Evolutionary conservation across 306 rosid species (phyloP), one percentile per base, ranked within the genome.

Genomic region (Cucumis cinereus): DNA sequence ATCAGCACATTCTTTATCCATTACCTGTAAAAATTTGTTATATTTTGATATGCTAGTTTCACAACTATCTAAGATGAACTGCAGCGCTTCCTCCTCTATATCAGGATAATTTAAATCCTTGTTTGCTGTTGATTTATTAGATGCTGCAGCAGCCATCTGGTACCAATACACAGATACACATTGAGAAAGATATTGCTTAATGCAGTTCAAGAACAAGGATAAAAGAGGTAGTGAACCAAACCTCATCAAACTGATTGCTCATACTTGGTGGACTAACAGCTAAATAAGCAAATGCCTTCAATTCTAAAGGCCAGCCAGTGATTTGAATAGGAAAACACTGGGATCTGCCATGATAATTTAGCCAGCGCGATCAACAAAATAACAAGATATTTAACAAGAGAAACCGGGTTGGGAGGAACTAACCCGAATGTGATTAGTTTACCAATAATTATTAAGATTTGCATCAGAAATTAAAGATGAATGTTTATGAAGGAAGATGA

Each of bases 241-340:
- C 97, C 98, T 94, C 97, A 81, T 86, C 87, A 85, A 91, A 94
- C 71, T 89, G 77, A 30, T 79, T 85, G 78, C 77, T 88, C 96
- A 90, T 87, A 82, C 90, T 91, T 78, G 97, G 84, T 81, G 97
- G 97, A 75, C 97, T 87, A 68, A 89, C 91, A 24, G 88, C 93
- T 81, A 91, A 85, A 85, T 90, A 94, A 81, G 98, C 98, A 78
- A 86, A 94, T 15, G 98, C 97, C 96, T 88, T 89, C 70, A 94
- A 76, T 84, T 94, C 97, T 88, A 78, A 69, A 1, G 98, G 96
- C 97, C 96, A 94, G 71, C 98, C 98, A 78, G 96, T 91, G 74
- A 94, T 15, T 86, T 85, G 93, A 79, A 94, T 13, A 10, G 98
- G 98, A 82, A 81, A 94, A 81, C 98, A 90, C 76, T 91, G 91